Base-by-base conservation (phyloP, 2,329 filamentous ascomycete genomes). In the Xylariales sp. region DNA sequence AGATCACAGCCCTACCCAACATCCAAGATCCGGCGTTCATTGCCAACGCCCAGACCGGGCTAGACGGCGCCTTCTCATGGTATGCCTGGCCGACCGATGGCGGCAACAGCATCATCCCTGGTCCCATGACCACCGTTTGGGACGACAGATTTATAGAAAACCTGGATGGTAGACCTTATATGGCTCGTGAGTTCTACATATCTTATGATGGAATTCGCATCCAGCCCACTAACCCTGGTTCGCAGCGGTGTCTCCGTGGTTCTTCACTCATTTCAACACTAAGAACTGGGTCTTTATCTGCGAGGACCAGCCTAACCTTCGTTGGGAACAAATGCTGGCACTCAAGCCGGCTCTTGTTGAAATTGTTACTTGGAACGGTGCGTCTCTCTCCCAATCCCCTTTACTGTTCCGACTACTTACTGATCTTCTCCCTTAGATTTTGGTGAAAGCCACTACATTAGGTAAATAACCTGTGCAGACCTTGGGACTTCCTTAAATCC, bases 221-320 rank as follows among this genome's bases (percentile, higher is more conserved):
- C 6, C 12, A 9, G 9, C 5, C 28, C 14, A 9, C 54, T 56
- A 45, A 56, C 45, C 1, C 23, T 18, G 6, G 3, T 12, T 45
- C 1, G 5, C 16, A 68, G 66, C 66, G n/a, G 66, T 68, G 4
- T 62, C 56, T 16, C 66, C 66, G 0, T 68, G 62, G 66, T 68
- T 68, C 32, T 68, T 68, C 18, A 68, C 66, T 5, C 62, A 68
- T 23, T 68, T 68, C 12, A 62, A 65, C 30, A 61, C 62, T 0
- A 68, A 68, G 45, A 68, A 68, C 39, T 68, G 62, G 66, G 66
- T 65, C 2, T 68, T 68, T 18, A 68, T 68, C 45, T 65, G 66
- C 50, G 66, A 68, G 34, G 62, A 65, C 3, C 62, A 52, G 12
- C 62, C 62, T 3, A 68, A 52, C 28, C 34, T 56, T 16, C 66